Conservation (phyloP, 805 yeast species). For the Lipomyces lipofer region DNA sequence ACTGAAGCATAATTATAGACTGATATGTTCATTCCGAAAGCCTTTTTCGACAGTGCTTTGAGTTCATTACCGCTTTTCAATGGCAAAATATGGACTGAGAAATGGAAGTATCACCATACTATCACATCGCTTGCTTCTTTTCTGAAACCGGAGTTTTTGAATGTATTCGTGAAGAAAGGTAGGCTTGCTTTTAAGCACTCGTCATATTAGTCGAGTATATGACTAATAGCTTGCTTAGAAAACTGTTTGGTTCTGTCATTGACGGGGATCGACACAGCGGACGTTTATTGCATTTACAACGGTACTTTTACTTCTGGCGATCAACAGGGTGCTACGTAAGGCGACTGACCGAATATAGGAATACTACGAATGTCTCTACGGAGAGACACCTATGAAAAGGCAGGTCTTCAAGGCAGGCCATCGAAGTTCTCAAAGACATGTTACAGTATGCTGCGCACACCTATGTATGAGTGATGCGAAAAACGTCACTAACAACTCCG, state of each 20-base stretch:
- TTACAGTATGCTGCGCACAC: constrained; percentile 12
- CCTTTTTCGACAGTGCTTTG: constrained; percentile 7
- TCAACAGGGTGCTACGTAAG: not conserved
- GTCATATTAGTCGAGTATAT: too few species aligned
- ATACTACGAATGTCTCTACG: constrained; percentile 16
- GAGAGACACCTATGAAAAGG: constrained; percentile 21
- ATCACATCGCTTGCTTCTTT: constrained; percentile 19
- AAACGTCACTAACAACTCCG: not conserved
- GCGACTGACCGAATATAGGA: constrained; percentile 1
- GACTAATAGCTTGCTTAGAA: too few species aligned
- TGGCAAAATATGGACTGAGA: constrained; percentile 3
- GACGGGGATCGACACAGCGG: constrained; percentile 21
- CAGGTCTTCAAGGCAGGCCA: constrained; percentile 20
- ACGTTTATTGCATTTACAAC: constrained; percentile 26
- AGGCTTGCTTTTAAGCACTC: too few species aligned
- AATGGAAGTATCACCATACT: constrained; percentile 22
- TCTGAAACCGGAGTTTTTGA: constrained; percentile 20
- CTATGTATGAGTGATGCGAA: not conserved
- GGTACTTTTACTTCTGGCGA: constrained; percentile 9
- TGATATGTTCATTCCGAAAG: constrained; percentile 16
- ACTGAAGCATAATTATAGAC: constrained; percentile 3
- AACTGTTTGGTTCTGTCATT: constrained; percentile 27
- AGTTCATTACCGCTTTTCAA: constrained; percentile 3
- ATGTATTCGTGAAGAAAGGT: constrained; percentile 24
- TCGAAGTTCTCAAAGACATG: constrained; percentile 19